Percentiles rank a stretch among this genome's conserved stretches.
Evolutionary conservation across 495 filamentous ascomycete species (phyloP).

Genomic region (Clavariopsis aquatica): DNA sequence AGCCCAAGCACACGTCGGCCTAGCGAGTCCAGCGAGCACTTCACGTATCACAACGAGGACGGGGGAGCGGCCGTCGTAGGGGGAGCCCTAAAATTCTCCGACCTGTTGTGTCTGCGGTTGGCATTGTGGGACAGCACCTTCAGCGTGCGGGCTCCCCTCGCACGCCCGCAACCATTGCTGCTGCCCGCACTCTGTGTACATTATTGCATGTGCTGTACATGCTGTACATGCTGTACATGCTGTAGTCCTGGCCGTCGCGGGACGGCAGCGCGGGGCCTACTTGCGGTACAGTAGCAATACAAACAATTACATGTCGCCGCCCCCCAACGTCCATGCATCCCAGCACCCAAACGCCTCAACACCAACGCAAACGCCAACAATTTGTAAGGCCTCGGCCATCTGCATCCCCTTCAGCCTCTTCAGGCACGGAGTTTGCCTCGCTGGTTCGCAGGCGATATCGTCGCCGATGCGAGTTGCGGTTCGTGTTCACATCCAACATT

Average conservation of each 20-base stretch:
- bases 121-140: not conserved
- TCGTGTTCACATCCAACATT: conserved; percentile 5
- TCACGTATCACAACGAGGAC: conserved; percentile 1
- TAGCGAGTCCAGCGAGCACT: not conserved
- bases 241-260: too few species aligned
- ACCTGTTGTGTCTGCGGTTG: conserved; percentile 4
- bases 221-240: too few species aligned
- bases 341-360: too few species aligned
- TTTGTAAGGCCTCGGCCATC: not conserved
- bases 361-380: conserved; percentile 6
- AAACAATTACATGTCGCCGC: too few species aligned
- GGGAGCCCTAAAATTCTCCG: conserved; percentile 12
- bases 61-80: not conserved
- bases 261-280: too few species aligned
- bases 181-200: too few species aligned
- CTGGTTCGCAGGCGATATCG: not conserved
- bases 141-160: not conserved
- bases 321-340: too few species aligned
- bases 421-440: conserved; percentile 7
- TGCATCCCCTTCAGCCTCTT: not conserved
- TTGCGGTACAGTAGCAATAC: too few species aligned
- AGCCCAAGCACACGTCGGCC: not conserved
- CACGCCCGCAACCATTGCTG: too few species aligned
- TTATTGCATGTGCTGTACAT: too few species aligned
- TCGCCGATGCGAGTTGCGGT: not conserved